Conservation (phyloP, 371 early-diverging fungal species). For the Parasitella parasitica region DNA sequence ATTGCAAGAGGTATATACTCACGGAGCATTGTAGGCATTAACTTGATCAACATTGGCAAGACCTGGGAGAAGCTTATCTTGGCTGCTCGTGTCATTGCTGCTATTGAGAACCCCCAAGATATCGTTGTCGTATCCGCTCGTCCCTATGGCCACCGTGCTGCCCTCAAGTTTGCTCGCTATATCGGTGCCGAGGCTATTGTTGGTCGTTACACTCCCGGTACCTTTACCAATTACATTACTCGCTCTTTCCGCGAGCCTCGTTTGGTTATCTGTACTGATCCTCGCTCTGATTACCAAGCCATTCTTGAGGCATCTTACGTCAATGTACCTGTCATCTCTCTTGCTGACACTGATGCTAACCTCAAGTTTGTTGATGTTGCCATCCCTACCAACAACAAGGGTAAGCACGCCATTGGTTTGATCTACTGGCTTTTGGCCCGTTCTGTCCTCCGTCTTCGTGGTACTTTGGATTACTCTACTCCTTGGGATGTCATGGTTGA, state of each 20-base stretch:
- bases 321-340: slow-evolving; percentile 99
- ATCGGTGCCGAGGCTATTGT: slow-evolving; percentile 98
- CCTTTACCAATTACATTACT: slow-evolving; percentile 99
- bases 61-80: slow-evolving; percentile 99
- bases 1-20: neutral
- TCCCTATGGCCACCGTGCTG: slow-evolving; percentile 98
- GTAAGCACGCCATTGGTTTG: slow-evolving; percentile 97
- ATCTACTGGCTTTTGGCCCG: slow-evolving; percentile 97
- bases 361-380: slow-evolving; percentile 96
- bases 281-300: slow-evolving; percentile 98
- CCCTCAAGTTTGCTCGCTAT: slow-evolving; percentile 96
- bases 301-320: slow-evolving; percentile 98
- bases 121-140: slow-evolving; percentile 97
- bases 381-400: slow-evolving; percentile 99
- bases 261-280: slow-evolving; percentile 98
- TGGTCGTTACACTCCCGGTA: slow-evolving; percentile 99
- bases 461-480: slow-evolving; percentile 78
- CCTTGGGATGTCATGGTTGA: slow-evolving; percentile 97
- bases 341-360: slow-evolving; percentile 97
- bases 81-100: slow-evolving; percentile 97
- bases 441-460: slow-evolving; percentile 98
- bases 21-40: slow-evolving; percentile 50
- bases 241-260: slow-evolving; percentile 99
- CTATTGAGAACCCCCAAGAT: slow-evolving; percentile 97
- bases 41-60: slow-evolving; percentile 98